Percentiles rank a stretch among this genome's conserved stretches.
Evolutionary conservation across 805 yeast genomes (phyloP).

Genomic region (Clavispora santaluciae): DNA sequence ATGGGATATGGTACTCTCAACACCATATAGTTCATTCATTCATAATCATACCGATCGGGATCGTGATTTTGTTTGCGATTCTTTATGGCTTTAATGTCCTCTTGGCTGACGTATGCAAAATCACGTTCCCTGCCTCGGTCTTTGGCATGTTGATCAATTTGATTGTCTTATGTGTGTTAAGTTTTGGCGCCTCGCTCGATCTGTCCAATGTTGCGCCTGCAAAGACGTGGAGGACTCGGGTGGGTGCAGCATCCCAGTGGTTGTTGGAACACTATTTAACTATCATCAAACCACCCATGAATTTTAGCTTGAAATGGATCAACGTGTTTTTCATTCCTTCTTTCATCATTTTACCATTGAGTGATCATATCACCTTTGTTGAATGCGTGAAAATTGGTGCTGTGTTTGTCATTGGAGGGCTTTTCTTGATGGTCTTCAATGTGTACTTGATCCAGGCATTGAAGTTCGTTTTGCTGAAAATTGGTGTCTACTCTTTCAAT

Average conservation of each 20-base stretch:
- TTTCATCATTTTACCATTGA: constrained; percentile 64
- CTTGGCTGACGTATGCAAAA: constrained; percentile 37
- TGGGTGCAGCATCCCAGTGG: constrained; percentile 15
- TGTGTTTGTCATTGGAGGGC: constrained; percentile 63
- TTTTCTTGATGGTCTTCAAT: constrained; percentile 42
- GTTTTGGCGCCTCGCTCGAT: constrained; percentile 17
- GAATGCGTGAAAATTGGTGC: constrained; percentile 74
- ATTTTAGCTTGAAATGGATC: constrained; percentile 72
- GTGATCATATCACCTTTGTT: constrained; percentile 57
- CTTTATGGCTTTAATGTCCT: constrained; percentile 52
- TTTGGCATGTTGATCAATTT: constrained; percentile 62
- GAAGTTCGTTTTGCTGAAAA: constrained; percentile 10
- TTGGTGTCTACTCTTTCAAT: constrained; percentile 7
- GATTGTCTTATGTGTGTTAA: constrained; percentile 37
- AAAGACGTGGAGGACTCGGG: constrained; percentile 14
- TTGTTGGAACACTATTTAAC: constrained; percentile 27
- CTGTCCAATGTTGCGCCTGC: constrained; percentile 2
- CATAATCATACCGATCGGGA: constrained; percentile 46
- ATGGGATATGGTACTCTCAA: constrained; percentile 31
- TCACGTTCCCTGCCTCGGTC: constrained; percentile 67
- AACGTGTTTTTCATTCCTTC: constrained; percentile 76
- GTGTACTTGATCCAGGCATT: constrained; percentile 33
- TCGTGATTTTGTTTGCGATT: constrained; percentile 38
- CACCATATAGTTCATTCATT: constrained; percentile 32
- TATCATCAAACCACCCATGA: constrained; percentile 56